Evolutionary conservation across 116 monocot species (phyloP).

Genomic region (Zostera marina): DNA sequence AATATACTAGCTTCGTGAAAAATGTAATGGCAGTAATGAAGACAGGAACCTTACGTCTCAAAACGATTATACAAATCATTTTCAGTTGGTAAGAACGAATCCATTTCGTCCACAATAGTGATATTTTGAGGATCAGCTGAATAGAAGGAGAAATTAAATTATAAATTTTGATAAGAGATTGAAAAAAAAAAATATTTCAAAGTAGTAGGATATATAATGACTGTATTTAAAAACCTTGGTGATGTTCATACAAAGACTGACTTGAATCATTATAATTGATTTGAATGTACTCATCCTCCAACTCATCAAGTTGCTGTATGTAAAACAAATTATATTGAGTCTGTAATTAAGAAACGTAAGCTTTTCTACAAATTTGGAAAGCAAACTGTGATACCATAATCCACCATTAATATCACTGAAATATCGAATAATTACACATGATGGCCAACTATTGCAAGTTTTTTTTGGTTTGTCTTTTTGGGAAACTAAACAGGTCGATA

Average conservation of each 20-base stretch:
- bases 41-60: slow-evolving; percentile 38
- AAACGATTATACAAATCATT: slow-evolving; percentile 36
- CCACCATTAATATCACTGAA: too few relatives aligned
- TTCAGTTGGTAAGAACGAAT: slow-evolving; percentile 17
- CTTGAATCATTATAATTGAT: slow-evolving; percentile 24
- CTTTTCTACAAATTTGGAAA: too few relatives aligned
- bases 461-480: too few relatives aligned
- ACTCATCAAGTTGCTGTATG: slow-evolving; percentile 54
- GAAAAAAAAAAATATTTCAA: background rate
- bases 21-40: background rate
- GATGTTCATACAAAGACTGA: slow-evolving; percentile 18
- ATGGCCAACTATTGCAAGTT: too few relatives aligned
- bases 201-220: background rate
- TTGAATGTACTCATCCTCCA: slow-evolving; percentile 57
- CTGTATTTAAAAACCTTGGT: slow-evolving; percentile 47
- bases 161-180: background rate
- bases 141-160: background rate
- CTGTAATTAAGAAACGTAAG: background rate
- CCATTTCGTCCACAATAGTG: slow-evolving; percentile 43
- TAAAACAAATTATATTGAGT: background rate
- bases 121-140: slow-evolving; percentile 77
- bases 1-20: too few relatives aligned
- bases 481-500: too few relatives aligned
- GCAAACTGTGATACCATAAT: too few relatives aligned
- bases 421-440: too few relatives aligned